A percentile compares a stretch with the other conserved stretches of the same genome.
Evolutionary conservation across 2,329 filamentous ascomycete species (phyloP).

Genomic region (Stagonosporopsis cucurbitacearum): DNA sequence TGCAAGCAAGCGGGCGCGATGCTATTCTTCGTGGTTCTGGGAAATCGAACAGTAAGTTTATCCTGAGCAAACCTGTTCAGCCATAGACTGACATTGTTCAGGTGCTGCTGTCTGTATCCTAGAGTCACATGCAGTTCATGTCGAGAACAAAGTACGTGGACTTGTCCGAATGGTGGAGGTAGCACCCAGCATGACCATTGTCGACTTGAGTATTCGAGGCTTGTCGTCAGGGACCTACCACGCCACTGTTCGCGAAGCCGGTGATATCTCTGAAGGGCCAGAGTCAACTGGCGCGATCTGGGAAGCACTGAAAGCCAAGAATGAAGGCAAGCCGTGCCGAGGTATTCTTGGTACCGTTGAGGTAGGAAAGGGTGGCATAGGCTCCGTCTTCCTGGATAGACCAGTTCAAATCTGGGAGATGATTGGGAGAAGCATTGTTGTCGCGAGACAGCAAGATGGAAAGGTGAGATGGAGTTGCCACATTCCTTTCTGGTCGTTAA

Average conservation of each 20-base stretch:
- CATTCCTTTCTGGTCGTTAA: neutral
- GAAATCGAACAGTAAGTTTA: constrained; percentile 75
- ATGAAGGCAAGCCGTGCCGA: constrained; percentile 57
- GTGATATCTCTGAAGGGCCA: constrained; percentile 85
- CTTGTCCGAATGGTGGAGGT: constrained; percentile 95
- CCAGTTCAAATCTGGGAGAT: constrained; percentile 92
- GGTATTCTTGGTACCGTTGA: constrained; percentile 77
- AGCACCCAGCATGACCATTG: constrained; percentile 74
- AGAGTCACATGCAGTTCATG: constrained; percentile 74
- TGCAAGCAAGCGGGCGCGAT: constrained; percentile 89
- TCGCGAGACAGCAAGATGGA: constrained; percentile 71
- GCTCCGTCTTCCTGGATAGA: constrained; percentile 80
- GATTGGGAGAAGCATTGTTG: constrained; percentile 90
- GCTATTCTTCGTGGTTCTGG: constrained; percentile 92
- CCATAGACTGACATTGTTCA: constrained; percentile 31
- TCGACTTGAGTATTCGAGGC: constrained; percentile 87
- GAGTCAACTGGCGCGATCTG: constrained; percentile 83
- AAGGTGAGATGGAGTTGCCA: constrained; percentile 36
- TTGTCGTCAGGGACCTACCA: constrained; percentile 81
- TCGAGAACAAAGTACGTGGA: constrained; percentile 76
- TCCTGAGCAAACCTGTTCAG: constrained; percentile 2
- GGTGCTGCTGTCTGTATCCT: constrained; percentile 93
- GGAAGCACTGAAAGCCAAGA: constrained; percentile 59
- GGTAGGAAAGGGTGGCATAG: constrained; percentile 76
- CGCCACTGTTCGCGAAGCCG: constrained; percentile 83